Evolutionary conservation across 83 land plant genomes (phyloP).

Genomic region (Diphasiastrum complanatum): DNA sequence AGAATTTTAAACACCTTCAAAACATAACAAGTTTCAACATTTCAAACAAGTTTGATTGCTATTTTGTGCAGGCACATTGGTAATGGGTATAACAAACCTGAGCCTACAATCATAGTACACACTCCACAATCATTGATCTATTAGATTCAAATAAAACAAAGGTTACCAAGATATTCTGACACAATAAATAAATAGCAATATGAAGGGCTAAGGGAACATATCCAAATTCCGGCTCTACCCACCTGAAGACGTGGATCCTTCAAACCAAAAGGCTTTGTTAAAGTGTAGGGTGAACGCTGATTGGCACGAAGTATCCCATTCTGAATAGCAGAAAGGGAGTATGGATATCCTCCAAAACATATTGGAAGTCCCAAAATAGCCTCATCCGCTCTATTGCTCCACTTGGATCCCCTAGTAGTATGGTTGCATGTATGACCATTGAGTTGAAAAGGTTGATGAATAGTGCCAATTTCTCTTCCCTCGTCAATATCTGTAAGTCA

Average conservation of each 20-base stretch:
- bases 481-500: constrained; percentile 41
- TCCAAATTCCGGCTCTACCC: constrained; percentile 8
- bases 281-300: constrained; percentile 69
- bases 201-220: background rate
- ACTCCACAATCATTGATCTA: too few species aligned
- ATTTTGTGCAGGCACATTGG: too few species aligned
- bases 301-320: constrained; percentile 74
- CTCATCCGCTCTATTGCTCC: constrained; percentile 63
- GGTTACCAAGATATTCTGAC: constrained; percentile 1
- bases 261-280: constrained; percentile 62
- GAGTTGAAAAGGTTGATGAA: constrained; percentile 74
- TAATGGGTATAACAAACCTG: too few species aligned
- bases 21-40: too few species aligned
- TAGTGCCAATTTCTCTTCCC: constrained; percentile 79
- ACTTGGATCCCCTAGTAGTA: constrained; percentile 48
- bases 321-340: constrained; percentile 73
- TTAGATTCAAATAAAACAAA: too few species aligned
- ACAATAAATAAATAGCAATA: background rate
- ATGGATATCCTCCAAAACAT: constrained; percentile 72
- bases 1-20: too few species aligned
- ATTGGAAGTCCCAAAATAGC: constrained; percentile 65
- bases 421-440: constrained; percentile 74
- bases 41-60: too few species aligned
- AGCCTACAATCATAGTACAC: too few species aligned
- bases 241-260: constrained; percentile 55